Evolutionary conservation across 2,329 filamentous ascomycete species (phyloP).

Genomic region (Metarhizium robertsii): DNA sequence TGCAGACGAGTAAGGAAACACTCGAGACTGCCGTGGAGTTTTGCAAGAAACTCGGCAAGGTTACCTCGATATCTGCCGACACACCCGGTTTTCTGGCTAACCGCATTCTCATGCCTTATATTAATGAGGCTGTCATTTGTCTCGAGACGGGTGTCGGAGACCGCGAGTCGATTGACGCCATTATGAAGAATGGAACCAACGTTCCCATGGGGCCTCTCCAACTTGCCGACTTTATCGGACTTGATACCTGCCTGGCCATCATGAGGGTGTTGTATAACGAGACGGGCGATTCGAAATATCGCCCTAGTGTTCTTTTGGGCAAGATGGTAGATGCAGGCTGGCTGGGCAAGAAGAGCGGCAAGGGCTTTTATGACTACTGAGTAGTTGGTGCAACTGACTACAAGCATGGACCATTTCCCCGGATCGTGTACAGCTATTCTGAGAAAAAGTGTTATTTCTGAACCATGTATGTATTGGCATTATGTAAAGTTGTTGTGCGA

Average conservation of each 20-base stretch:
- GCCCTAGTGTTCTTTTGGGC: slow-evolving; percentile 74
- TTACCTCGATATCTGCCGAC: slow-evolving; percentile 79
- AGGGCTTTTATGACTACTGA: slow-evolving; percentile 87
- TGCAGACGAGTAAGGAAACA: slow-evolving; percentile 81
- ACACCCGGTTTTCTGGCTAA: slow-evolving; percentile 93
- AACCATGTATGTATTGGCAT: too few species aligned
- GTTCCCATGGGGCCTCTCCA: slow-evolving; percentile 96
- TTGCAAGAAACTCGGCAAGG: slow-evolving; percentile 87
- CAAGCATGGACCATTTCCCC: background rate
- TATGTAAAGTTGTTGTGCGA: too few species aligned
- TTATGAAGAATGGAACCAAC: slow-evolving; percentile 99
- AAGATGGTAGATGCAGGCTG: slow-evolving; percentile 99
- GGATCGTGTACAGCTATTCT: background rate
- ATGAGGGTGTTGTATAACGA: slow-evolving; percentile 92
- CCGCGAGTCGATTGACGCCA: slow-evolving; percentile 87
- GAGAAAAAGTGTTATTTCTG: background rate
- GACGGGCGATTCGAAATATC: slow-evolving; percentile 92
- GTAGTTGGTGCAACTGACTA: background rate
- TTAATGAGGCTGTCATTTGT: slow-evolving; percentile 96
- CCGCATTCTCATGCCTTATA: slow-evolving; percentile 96
- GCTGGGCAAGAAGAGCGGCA: slow-evolving; percentile 94
- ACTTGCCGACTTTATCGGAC: slow-evolving; percentile 91
- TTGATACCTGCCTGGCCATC: slow-evolving; percentile 92
- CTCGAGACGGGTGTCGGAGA: slow-evolving; percentile 85
- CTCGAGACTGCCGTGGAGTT: slow-evolving; percentile 76